Conservation (phyloP, 2,329 filamentous ascomycete species). For the Dactylellina leptospora region DNA sequence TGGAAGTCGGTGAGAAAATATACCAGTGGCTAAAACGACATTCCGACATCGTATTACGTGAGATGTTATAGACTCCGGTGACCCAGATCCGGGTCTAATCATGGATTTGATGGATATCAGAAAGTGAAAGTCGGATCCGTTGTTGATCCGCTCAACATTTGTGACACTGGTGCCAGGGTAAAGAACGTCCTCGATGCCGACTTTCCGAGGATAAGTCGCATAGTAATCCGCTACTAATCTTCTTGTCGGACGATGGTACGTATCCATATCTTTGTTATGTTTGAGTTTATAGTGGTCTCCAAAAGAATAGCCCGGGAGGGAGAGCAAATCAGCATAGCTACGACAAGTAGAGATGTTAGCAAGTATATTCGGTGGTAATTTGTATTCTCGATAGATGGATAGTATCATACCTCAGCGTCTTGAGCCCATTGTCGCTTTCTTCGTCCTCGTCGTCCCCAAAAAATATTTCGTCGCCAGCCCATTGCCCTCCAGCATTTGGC, state of each 20-base stretch:
- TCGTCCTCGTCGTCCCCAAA: slow-evolving; percentile 46
- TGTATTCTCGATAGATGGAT: neutral
- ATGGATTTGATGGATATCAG: slow-evolving; percentile 61
- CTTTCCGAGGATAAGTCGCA: slow-evolving; percentile 65
- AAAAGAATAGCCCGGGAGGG: slow-evolving; percentile 69
- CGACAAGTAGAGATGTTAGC: neutral
- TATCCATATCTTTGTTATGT: slow-evolving; percentile 61
- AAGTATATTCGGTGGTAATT: neutral
- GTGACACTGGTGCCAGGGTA: slow-evolving; percentile 40
- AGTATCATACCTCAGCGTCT: slow-evolving; percentile 63
- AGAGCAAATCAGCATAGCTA: slow-evolving; percentile 70
- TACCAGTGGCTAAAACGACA: slow-evolving; percentile 69
- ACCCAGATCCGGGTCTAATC: slow-evolving; percentile 54
- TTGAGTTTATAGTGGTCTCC: slow-evolving; percentile 64
- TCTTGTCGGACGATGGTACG: slow-evolving; percentile 68
- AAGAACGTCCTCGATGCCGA: slow-evolving; percentile 63
- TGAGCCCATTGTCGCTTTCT: slow-evolving; percentile 64
- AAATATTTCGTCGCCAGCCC: slow-evolving; percentile 66
- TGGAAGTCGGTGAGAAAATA: slow-evolving; percentile 67
- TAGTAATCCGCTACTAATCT: slow-evolving; percentile 68
- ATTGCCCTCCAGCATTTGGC: slow-evolving; percentile 67
- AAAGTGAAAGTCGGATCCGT: slow-evolving; percentile 40
- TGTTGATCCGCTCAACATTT: slow-evolving; percentile 46
- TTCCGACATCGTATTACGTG: slow-evolving; percentile 67
- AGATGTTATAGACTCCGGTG: slow-evolving; percentile 57